Conservation (phyloP, 495 filamentous ascomycete genomes). For the Ramalina intermedia region DNA sequence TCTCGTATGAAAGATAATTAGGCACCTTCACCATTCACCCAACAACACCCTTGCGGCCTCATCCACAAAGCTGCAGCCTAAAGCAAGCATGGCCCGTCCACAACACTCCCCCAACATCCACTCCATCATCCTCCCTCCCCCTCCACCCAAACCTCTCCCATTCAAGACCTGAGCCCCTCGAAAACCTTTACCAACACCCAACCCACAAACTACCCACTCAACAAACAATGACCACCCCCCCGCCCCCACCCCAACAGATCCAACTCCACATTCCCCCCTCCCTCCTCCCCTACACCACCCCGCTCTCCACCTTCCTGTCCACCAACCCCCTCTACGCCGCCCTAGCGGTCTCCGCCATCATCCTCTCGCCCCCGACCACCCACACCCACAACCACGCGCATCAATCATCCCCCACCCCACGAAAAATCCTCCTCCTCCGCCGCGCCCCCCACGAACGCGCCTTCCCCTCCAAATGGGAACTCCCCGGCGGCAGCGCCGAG, state of each 20-base stretch:
- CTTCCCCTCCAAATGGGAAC: slow-evolving; percentile 40
- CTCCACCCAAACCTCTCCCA: no score
- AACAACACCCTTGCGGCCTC: no score
- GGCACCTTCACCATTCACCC: no score
- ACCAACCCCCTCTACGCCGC: slow-evolving; percentile 22
- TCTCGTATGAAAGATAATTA: no score
- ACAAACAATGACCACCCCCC: background rate
- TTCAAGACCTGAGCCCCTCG: no score
- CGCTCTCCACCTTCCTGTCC: slow-evolving; percentile 22
- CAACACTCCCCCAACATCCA: no score
- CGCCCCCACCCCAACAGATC: background rate
- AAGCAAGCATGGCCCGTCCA: no score
- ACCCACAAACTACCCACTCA: no score
- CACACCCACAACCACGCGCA: background rate
- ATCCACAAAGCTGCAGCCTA: no score
- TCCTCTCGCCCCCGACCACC: slow-evolving; percentile 22
- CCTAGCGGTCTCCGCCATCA: slow-evolving; percentile 26
- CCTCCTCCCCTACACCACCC: slow-evolving; percentile 24
- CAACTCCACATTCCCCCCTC: slow-evolving; percentile 20
- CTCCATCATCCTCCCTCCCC: no score
- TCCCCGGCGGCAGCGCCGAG: slow-evolving; percentile 41
- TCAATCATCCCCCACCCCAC: background rate
- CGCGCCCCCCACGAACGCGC: slow-evolving; percentile 30
- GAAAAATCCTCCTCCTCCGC: slow-evolving; percentile 37
- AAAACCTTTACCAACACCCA: no score